Evolutionary conservation across 257 asterid species (phyloP).

Genomic region (Rehmannia glutinosa): DNA sequence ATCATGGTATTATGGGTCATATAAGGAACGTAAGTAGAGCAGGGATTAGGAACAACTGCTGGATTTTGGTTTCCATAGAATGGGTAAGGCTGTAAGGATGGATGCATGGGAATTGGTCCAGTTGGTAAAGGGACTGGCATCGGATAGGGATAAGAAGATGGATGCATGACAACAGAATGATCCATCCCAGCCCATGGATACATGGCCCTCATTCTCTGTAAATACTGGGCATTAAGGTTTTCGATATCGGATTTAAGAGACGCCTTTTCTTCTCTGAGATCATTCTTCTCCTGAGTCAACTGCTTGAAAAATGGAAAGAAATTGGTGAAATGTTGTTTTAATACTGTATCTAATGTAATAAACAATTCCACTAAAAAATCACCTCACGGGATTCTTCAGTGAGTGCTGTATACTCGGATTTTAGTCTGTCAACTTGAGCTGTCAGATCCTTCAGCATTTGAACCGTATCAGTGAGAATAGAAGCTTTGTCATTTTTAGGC

Average conservation of each 20-base stretch:
- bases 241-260: constrained; percentile 64
- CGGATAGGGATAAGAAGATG: constrained; percentile 80
- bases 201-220: constrained; percentile 77
- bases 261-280: constrained; percentile 75
- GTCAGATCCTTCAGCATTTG: constrained; percentile 91
- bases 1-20: constrained; percentile 61
- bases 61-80: constrained; percentile 75
- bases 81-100: constrained; percentile 86
- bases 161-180: constrained; percentile 90
- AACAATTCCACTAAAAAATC: not conserved
- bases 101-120: constrained; percentile 90
- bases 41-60: constrained; percentile 65
- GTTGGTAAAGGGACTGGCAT: constrained; percentile 84
- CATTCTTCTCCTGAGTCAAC: constrained; percentile 65
- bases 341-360: constrained; percentile 7
- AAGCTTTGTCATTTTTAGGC: constrained; percentile 97
- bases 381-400: constrained; percentile 97
- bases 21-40: constrained; percentile 75
- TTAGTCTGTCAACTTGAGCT: constrained; percentile 71
- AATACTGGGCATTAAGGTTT: constrained; percentile 72
- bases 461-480: constrained; percentile 82
- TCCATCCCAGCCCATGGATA: constrained; percentile 96
- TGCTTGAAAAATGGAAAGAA: constrained; percentile 28
- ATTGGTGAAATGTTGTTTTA: constrained; percentile 16
- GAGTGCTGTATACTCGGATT: constrained; percentile 73